phyloP scores from a whole-genome alignment of 257 asterid species.

The Salvia rosmarinus region DNA sequence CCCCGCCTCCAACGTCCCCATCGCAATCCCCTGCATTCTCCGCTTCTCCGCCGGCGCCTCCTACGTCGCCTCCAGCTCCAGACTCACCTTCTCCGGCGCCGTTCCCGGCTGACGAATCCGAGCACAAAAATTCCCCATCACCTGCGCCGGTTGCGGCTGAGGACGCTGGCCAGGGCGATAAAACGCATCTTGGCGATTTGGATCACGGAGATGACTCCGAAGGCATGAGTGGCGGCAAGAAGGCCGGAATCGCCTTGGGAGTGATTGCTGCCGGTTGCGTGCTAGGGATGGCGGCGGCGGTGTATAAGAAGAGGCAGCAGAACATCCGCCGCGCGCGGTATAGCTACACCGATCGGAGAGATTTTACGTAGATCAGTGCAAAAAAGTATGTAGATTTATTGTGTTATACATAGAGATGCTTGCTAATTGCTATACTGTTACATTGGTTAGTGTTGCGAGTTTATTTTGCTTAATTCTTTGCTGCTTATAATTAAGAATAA shows the following conservation, averaged over 20 bases:
- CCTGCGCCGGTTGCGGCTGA: constrained; percentile 45
- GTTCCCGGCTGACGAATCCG: constrained; percentile 9
- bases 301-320: constrained; percentile 72
- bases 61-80: constrained; percentile 48
- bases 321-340: constrained; percentile 70
- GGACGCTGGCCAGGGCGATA: constrained; percentile 31
- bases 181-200: constrained; percentile 26
- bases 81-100: constrained; percentile 48
- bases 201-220: constrained; percentile 29
- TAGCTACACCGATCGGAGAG: constrained; percentile 55
- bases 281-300: constrained; percentile 53
- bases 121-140: constrained; percentile 30
- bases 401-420: background rate
- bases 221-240: constrained; percentile 58
- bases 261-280: constrained; percentile 53
- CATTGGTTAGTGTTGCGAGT: background rate
- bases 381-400: background rate
- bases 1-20: constrained; percentile 35
- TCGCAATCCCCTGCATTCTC: constrained; percentile 19
- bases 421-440: constrained; percentile 17
- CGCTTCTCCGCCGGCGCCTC: constrained; percentile 57
- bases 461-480: constrained; percentile 39
- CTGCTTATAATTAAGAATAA: constrained; percentile 12
- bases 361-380: constrained; percentile 41
- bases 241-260: constrained; percentile 73